Conservation (phyloP, 2,329 filamentous ascomycete species). For the Alternaria sp. region DNA sequence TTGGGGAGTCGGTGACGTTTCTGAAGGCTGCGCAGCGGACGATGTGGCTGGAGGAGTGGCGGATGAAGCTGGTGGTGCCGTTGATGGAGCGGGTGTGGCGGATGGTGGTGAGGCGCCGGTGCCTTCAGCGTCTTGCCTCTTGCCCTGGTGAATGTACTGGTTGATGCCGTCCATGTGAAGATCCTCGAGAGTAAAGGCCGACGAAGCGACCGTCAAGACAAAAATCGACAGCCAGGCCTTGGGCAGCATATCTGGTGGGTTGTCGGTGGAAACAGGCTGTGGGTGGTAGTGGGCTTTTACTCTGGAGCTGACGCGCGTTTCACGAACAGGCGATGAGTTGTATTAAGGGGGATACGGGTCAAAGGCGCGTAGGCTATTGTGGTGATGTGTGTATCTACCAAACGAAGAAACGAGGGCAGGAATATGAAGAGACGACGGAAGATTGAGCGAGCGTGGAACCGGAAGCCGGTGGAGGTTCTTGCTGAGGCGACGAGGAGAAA, state of each 20-base stretch:
- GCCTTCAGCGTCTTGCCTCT: constrained; percentile 45
- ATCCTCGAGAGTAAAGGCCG: constrained; percentile 44
- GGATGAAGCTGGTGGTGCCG: constrained; percentile 9
- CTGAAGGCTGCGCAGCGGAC: constrained; percentile 17
- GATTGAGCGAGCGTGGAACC: constrained; percentile 13
- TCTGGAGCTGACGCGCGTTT: constrained; percentile 37
- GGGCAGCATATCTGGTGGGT: constrained; percentile 41
- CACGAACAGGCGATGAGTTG: constrained; percentile 16
- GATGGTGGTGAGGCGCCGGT: constrained; percentile 36
- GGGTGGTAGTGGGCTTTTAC: constrained; percentile 22
- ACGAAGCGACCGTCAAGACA: constrained; percentile 42
- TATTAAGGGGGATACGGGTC: constrained; percentile 29
- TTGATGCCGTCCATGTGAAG: constrained; percentile 48
- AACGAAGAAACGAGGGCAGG: constrained; percentile 13
- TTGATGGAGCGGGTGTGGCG: constrained; percentile 26
- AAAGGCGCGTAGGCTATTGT: constrained; percentile 15
- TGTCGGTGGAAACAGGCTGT: constrained; percentile 23
- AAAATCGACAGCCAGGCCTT: constrained; percentile 49
- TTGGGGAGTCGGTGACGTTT: constrained; percentile 21
- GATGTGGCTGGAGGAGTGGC: constrained; percentile 8
- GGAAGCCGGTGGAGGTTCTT: constrained; percentile 9
- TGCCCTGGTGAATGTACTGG: constrained; percentile 47
- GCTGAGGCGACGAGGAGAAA: constrained; percentile 5
- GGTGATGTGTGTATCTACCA: constrained; percentile 15
- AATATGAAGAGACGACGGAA: constrained; percentile 7